These are phyloP conservation scores for Annulohypoxylon stygium DNA, from an alignment of 495 filamentous ascomycete genomes.

Conservation along the genomic window DNA sequence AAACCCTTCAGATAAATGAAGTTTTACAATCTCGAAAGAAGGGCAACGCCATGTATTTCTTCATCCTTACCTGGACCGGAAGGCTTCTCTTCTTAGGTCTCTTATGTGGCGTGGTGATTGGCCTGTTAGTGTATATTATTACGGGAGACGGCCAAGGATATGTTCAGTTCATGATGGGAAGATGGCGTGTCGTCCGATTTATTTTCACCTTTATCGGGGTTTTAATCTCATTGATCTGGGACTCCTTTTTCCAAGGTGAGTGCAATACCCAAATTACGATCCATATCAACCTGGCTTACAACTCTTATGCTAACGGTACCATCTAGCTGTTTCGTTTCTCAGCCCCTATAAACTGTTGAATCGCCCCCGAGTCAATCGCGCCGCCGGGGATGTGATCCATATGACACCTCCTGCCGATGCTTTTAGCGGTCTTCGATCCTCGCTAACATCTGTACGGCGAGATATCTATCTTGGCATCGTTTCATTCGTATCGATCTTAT, in stretches of 20 bases:
- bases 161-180: slow-evolving; percentile 45
- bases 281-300: not conserved
- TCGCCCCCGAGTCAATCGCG: slow-evolving; percentile 30
- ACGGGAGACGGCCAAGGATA: slow-evolving; percentile 43
- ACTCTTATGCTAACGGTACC: slow-evolving; percentile 27
- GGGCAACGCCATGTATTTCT: slow-evolving; percentile 43
- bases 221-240: slow-evolving; percentile 52
- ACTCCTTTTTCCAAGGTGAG: slow-evolving; percentile 51
- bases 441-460: slow-evolving; percentile 37
- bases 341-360: slow-evolving; percentile 46
- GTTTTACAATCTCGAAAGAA: slow-evolving; percentile 7
- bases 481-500: slow-evolving; percentile 42
- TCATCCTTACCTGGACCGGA: slow-evolving; percentile 47
- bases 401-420: slow-evolving; percentile 48
- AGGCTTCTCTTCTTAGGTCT: slow-evolving; percentile 43
- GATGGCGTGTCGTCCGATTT: slow-evolving; percentile 52
- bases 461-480: slow-evolving; percentile 48
- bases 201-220: slow-evolving; percentile 50
- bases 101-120: slow-evolving; percentile 40
- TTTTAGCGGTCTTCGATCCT: slow-evolving; percentile 47
- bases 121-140: slow-evolving; percentile 48
- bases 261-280: not conserved
- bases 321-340: slow-evolving; percentile 46
- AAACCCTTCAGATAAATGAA: slow-evolving; percentile 28
- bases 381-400: slow-evolving; percentile 26